Evolutionary conservation across 2,329 filamentous ascomycete genomes (phyloP).

Genomic region (Bipolaris zeicola): DNA sequence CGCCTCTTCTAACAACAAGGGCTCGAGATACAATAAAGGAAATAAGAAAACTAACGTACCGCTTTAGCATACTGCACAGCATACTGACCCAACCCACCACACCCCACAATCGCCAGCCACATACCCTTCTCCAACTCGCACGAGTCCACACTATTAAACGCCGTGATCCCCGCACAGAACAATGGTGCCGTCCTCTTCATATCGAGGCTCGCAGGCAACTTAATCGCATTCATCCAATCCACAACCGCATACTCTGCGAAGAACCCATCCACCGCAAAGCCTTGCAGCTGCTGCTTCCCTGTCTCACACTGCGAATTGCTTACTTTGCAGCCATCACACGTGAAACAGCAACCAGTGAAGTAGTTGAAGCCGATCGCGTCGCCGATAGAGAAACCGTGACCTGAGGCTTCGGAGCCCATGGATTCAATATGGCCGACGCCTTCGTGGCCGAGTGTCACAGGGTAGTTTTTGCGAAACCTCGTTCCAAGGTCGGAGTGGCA

Average conservation of each 20-base stretch:
- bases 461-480: conserved; percentile 32
- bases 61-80: conserved; percentile 56
- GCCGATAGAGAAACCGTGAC: conserved; percentile 51
- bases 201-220: conserved; percentile 47
- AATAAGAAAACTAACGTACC: conserved; percentile 7
- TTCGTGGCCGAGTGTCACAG: conserved; percentile 53
- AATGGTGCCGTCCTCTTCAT: conserved; percentile 50
- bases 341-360: conserved; percentile 54
- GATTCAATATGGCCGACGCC: conserved; percentile 53
- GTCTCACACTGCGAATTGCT: conserved; percentile 52
- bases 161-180: conserved; percentile 59
- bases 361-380: conserved; percentile 56
- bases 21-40: neutral
- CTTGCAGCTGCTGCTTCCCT: conserved; percentile 50
- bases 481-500: conserved; percentile 40
- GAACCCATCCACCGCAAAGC: conserved; percentile 53
- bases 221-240: conserved; percentile 53
- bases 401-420: conserved; percentile 41
- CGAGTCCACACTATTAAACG: conserved; percentile 40
- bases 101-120: conserved; percentile 54
- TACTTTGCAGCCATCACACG: conserved; percentile 55
- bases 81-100: conserved; percentile 55
- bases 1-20: too few relatives aligned
- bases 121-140: conserved; percentile 42
- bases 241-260: conserved; percentile 57